These are phyloP conservation scores for Amaranthus palmeri DNA, from an alignment of 148 eudicot species.

Conservation along the genomic window DNA sequence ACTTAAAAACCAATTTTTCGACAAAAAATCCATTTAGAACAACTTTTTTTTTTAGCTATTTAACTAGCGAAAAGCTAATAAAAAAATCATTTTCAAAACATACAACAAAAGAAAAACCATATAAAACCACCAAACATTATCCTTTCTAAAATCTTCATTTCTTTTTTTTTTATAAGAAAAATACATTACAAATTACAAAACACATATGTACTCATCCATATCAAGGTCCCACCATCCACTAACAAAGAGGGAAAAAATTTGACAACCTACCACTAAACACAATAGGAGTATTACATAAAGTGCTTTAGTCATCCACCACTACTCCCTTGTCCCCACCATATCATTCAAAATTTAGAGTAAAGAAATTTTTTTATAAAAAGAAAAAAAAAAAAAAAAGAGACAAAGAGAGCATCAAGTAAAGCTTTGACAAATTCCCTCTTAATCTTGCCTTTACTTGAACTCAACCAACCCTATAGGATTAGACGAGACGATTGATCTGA, in stretches of 20 bases:
- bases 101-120: background rate
- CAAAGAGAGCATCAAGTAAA: slow-evolving; percentile 24
- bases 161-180: slow-evolving; percentile 15
- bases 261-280: slow-evolving; percentile 32
- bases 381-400: too few species aligned
- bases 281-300: slow-evolving; percentile 34
- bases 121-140: slow-evolving; percentile 12
- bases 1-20: too few species aligned
- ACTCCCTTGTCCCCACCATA: slow-evolving; percentile 6
- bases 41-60: too few species aligned
- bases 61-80: too few species aligned
- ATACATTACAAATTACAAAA: slow-evolving; percentile 25
- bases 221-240: slow-evolving; percentile 59
- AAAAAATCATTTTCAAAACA: background rate
- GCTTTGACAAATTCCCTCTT: slow-evolving; percentile 46
- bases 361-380: too few species aligned
- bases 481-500: slow-evolving; percentile 20
- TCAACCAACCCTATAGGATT: slow-evolving; percentile 30
- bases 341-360: slow-evolving; percentile 15
- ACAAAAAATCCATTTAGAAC: too few species aligned
- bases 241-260: slow-evolving; percentile 21
- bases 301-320: slow-evolving; percentile 65
- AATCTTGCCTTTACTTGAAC: slow-evolving; percentile 35
- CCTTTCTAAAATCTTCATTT: slow-evolving; percentile 19
- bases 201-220: slow-evolving; percentile 31